Evolutionary conservation across 306 rosid genomes (phyloP), one percentile per base, ranked within the genome.

Genomic region (Prunus campanulata): DNA sequence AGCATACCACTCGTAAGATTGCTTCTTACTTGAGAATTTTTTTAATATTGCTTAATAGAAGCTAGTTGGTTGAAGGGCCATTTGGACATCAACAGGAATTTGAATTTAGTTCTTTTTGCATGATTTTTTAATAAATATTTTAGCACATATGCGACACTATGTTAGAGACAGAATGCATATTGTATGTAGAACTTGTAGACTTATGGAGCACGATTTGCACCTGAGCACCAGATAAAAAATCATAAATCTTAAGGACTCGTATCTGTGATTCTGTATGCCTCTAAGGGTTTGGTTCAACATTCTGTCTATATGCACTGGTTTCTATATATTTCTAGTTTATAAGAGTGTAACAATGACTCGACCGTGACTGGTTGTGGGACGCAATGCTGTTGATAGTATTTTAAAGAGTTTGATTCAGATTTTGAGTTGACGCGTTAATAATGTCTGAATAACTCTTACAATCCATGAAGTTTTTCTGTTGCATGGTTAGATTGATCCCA

Each of bases 1-100:
- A 75, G 44, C 82, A 78, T 61, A 72, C 81, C 29, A 54, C 80
- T 52, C 81, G 97, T 95, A 89, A 66, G 80, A 18, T 47, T 80
- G 72, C 73, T 74, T 72, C 52, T 44, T 52, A 49, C 68, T 71
- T 75, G 25, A 64, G 42, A 19, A 9, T 25, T 60, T 18, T 44
- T 64, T 35, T 25, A 39, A 3, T 51, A 16, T 42, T 20, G 16
- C n/a, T 35, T 49, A n/a, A 8, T 32, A 11, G 57, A 29, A 57
- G 20, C 70, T 46, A 72, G 52, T 57, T 20, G 47, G 51, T 44
- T 66, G 69, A 70, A 57, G 71, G 74, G 35, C 19, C 30, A 15
- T 35, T n/a, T 10, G 48, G 29, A 65, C 35, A 27, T 69, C 22
- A 42, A 6, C 6, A 46, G 15, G 27, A 51, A 56, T 63, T 71